Conservation (phyloP, 2,329 filamentous ascomycete species). For the Aspergillus pseudoglaucus region DNA sequence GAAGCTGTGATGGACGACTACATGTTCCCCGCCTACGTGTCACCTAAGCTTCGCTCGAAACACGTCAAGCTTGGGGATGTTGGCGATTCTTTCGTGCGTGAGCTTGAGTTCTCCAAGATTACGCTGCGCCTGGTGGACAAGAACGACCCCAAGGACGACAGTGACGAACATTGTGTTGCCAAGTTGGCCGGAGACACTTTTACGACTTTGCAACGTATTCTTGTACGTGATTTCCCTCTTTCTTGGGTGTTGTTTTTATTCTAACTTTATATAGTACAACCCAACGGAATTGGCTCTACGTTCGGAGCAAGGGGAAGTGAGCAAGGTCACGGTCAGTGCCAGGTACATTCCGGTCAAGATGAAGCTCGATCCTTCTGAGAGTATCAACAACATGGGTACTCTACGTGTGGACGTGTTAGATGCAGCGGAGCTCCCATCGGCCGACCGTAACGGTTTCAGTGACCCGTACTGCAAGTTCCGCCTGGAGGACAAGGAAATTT, state of each 20-base stretch:
- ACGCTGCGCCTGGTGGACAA: slow-evolving; percentile 82
- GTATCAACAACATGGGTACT: slow-evolving; percentile 97
- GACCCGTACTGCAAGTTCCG: slow-evolving; percentile 96
- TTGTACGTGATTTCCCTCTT: slow-evolving; percentile 52
- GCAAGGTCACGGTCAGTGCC: slow-evolving; percentile 80
- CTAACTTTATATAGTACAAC: slow-evolving; percentile 60
- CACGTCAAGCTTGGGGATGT: slow-evolving; percentile 75
- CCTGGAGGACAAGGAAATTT: slow-evolving; percentile 79
- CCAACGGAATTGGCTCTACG: slow-evolving; percentile 75
- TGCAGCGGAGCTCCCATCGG: slow-evolving; percentile 78
- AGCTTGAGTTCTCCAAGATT: slow-evolving; percentile 92
- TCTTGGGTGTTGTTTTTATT: background rate
- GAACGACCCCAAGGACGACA: slow-evolving; percentile 62
- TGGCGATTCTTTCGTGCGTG: slow-evolving; percentile 90
- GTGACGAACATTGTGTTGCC: slow-evolving; percentile 68
- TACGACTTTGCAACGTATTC: slow-evolving; percentile 77
- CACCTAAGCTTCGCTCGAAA: slow-evolving; percentile 65
- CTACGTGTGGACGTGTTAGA: slow-evolving; percentile 91
- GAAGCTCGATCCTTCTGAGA: slow-evolving; percentile 87
- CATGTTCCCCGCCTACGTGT: slow-evolving; percentile 81
- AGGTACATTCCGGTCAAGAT: slow-evolving; percentile 95
- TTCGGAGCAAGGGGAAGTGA: slow-evolving; percentile 67
- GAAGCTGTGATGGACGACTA: slow-evolving; percentile 94
- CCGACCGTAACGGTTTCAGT: slow-evolving; percentile 92
- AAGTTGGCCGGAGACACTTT: slow-evolving; percentile 79